Evolutionary conservation across 2,329 filamentous ascomycete genomes (phyloP).

Genomic region (Penicillium sp.): DNA sequence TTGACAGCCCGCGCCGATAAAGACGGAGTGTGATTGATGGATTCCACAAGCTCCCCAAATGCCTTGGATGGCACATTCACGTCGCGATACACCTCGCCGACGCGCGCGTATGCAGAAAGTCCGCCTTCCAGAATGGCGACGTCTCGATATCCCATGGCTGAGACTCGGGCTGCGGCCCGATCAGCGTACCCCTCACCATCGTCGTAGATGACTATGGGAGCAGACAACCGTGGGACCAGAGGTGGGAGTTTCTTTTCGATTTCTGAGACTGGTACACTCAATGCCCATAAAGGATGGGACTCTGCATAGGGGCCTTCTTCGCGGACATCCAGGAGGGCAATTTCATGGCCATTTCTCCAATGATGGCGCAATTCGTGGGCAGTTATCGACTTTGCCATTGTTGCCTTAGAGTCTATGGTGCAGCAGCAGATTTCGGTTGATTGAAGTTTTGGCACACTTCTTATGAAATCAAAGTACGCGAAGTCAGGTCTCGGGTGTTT

Average conservation of each 20-base stretch:
- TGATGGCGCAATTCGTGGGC: slow-evolving; percentile 21
- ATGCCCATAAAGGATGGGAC: slow-evolving; percentile 29
- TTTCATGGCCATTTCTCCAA: slow-evolving; percentile 26
- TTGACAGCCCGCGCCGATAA: slow-evolving; percentile 27
- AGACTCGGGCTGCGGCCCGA: slow-evolving; percentile 21
- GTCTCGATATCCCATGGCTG: slow-evolving; percentile 25
- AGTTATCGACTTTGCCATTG: slow-evolving; percentile 25
- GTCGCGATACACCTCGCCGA: slow-evolving; percentile 32
- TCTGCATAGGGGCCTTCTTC: slow-evolving; percentile 32
- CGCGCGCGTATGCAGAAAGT: slow-evolving; percentile 22
- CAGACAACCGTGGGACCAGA: slow-evolving; percentile 27
- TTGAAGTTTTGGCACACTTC: background rate
- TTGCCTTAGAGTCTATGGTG: no score
- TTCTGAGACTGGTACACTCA: slow-evolving; percentile 31
- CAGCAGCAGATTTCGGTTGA: no score
- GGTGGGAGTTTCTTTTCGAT: slow-evolving; percentile 27
- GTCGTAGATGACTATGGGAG: slow-evolving; percentile 30
- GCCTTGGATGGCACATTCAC: slow-evolving; percentile 34
- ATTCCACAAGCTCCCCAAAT: slow-evolving; percentile 33
- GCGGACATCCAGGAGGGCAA: slow-evolving; percentile 32
- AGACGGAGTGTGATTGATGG: slow-evolving; percentile 31
- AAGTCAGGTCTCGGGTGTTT: slow-evolving; percentile 9
- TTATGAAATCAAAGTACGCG: background rate
- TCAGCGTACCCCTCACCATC: slow-evolving; percentile 29
- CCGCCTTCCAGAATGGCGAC: slow-evolving; percentile 28